Evolutionary conservation across 2,329 filamentous ascomycete species (phyloP).

Genomic region (Diaporthe caulivora): DNA sequence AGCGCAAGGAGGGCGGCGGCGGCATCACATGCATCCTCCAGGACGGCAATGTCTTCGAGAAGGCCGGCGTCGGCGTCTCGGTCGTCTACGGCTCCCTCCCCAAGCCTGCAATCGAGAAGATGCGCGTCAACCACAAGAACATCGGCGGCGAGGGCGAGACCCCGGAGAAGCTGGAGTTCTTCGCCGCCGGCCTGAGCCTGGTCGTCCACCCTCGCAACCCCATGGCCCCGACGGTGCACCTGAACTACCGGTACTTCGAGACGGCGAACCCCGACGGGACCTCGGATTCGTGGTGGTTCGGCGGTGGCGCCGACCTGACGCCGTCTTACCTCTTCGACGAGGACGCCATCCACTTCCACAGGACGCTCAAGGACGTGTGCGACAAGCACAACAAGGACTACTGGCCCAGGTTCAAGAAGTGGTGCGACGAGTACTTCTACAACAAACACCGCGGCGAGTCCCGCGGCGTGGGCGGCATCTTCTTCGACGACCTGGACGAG

Average conservation of each 20-base stretch:
- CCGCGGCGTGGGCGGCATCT: conserved; percentile 93
- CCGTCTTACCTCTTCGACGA: conserved; percentile 96
- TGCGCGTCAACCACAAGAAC: conserved; percentile 95
- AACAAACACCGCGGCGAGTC: conserved; percentile 91
- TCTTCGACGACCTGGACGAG: conserved; percentile 97
- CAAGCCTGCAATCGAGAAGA: conserved; percentile 87
- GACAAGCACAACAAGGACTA: conserved; percentile 93
- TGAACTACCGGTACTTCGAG: conserved; percentile 99
- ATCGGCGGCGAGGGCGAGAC: conserved; percentile 74
- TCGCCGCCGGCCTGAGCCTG: conserved; percentile 91
- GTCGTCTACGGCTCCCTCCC: conserved; percentile 94
- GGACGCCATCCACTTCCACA: conserved; percentile 97
- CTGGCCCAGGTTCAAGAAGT: conserved; percentile 95
- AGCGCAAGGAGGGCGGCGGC: conserved; percentile 87
- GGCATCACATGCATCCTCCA: conserved; percentile 96
- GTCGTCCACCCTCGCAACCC: conserved; percentile 95
- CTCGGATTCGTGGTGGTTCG: conserved; percentile 96
- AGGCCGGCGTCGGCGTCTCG: conserved; percentile 94
- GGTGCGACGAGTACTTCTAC: conserved; percentile 98
- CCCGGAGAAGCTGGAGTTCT: conserved; percentile 89
- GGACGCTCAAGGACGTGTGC: conserved; percentile 90
- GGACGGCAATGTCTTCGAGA: conserved; percentile 97
- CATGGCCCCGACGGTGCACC: conserved; percentile 96
- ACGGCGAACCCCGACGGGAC: conserved; percentile 87
- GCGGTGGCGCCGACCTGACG: conserved; percentile 93